Conservation (phyloP, 169 alveolate species). For the Eimeria tenella region DNA sequence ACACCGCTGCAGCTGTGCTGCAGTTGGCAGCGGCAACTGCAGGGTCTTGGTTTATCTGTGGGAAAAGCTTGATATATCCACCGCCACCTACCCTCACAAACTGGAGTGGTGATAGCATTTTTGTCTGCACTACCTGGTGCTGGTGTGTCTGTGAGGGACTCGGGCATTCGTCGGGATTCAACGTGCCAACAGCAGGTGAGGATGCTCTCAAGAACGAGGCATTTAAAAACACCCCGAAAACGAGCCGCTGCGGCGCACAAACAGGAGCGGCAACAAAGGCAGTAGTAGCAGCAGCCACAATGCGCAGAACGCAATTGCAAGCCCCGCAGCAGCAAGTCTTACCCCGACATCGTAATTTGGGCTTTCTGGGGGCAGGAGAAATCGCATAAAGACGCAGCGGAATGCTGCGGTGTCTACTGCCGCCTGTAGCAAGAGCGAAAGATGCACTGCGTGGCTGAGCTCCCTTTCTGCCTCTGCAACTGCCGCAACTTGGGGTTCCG, state of each 20-base stretch:
- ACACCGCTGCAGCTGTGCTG: slow-evolving; percentile 49
- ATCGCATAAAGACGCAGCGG: slow-evolving; percentile 56
- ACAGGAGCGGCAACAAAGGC: not conserved
- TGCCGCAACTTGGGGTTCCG: not conserved
- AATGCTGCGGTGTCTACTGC: slow-evolving; percentile 31
- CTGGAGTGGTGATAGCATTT: not conserved
- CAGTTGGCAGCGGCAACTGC: slow-evolving; percentile 30
- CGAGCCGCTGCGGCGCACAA: slow-evolving; percentile 19
- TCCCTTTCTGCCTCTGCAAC: slow-evolving; percentile 22
- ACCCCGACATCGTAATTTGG: slow-evolving; percentile 37
- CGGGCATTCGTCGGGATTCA: not conserved
- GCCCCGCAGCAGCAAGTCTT: not conserved
- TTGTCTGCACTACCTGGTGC: not conserved
- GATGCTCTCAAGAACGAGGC: slow-evolving; percentile 36
- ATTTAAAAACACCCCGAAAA: slow-evolving; percentile 34
- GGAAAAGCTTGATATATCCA: slow-evolving; percentile 28
- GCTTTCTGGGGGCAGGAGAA: slow-evolving; percentile 29
- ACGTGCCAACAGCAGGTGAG: not conserved
- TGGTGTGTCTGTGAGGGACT: slow-evolving; percentile 3
- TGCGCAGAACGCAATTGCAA: not conserved
- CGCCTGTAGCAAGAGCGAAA: slow-evolving; percentile 41
- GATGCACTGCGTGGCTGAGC: slow-evolving; percentile 50
- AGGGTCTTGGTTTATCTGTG: not conserved
- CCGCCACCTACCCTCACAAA: slow-evolving; percentile 52
- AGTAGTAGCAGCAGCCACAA: not conserved